Percentiles rank a stretch among this genome's conserved stretches.
Evolutionary conservation across 2,329 filamentous ascomycete species (phyloP).

Genomic region (Boeremia exigua): DNA sequence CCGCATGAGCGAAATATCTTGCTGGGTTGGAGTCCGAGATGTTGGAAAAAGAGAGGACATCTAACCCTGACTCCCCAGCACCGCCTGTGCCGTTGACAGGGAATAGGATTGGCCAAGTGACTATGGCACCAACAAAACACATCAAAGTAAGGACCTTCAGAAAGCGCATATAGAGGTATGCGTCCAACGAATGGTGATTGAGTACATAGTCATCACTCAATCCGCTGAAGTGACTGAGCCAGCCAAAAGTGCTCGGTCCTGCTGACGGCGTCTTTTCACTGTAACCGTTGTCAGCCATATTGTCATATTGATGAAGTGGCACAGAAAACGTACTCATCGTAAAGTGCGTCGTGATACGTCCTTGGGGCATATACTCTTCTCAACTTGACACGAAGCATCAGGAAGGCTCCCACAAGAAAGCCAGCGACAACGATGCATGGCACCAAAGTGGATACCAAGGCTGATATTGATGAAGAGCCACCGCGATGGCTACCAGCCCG

Average conservation of each 20-base stretch:
- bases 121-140: conserved; percentile 79
- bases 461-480: background rate
- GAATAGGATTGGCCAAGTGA: conserved; percentile 91
- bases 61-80: conserved; percentile 68
- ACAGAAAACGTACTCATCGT: background rate
- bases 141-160: conserved; percentile 78
- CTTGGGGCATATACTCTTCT: conserved; percentile 5
- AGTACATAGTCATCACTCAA: conserved; percentile 8
- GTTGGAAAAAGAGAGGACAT: conserved; percentile 61
- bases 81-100: conserved; percentile 87
- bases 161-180: conserved; percentile 88
- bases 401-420: conserved; percentile 3
- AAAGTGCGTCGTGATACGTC: conserved; percentile 5
- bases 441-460: background rate
- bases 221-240: background rate
- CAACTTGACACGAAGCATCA: conserved; percentile 6
- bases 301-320: background rate
- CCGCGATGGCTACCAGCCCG: background rate
- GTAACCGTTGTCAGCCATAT: background rate
- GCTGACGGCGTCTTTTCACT: conserved; percentile 6
- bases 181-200: conserved; percentile 72
- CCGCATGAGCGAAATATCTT: background rate
- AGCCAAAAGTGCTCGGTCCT: conserved; percentile 1
- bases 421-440: background rate
- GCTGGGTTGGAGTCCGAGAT: background rate